These are phyloP conservation scores for Podaxis carcinomalis DNA, from an alignment of 768 basidiomycete species.

Conservation along the genomic window DNA sequence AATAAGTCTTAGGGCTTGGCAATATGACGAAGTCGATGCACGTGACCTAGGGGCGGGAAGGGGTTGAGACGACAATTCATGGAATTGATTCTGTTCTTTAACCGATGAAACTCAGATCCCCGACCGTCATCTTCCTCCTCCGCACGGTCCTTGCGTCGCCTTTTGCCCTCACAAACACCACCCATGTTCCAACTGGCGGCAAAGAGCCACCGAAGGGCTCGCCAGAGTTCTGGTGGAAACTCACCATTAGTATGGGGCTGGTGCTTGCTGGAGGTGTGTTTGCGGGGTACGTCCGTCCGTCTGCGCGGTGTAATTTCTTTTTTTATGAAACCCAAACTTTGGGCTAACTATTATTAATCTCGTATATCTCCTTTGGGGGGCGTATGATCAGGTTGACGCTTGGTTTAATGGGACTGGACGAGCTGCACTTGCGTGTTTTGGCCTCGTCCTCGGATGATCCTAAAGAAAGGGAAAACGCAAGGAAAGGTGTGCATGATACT, in stretches of 20 bases:
- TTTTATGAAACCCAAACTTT: neutral
- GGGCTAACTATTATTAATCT: neutral
- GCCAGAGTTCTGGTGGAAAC: constrained; percentile 71
- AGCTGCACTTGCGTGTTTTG: constrained; percentile 84
- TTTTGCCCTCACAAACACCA: constrained; percentile 5
- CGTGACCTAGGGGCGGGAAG: neutral
- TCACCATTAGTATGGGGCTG: constrained; percentile 59
- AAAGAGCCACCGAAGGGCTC: constrained; percentile 30
- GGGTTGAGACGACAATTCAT: neutral
- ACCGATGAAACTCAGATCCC: constrained; percentile 17
- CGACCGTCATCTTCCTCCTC: constrained; percentile 20
- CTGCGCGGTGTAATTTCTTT: neutral
- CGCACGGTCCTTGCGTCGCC: constrained; percentile 23
- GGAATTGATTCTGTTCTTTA: neutral
- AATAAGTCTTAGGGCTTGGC: too few relatives aligned
- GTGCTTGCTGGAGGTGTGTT: constrained; percentile 90
- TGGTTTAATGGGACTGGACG: constrained; percentile 91
- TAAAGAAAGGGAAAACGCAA: constrained; percentile 64
- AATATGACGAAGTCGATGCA: neutral
- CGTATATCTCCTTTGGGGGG: neutral
- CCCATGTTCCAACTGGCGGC: constrained; percentile 9
- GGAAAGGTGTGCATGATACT: constrained; percentile 44
- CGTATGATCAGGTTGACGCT: constrained; percentile 63
- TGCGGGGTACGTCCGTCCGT: constrained; percentile 61
- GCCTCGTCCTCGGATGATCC: constrained; percentile 75